A percentile compares a stretch with the other conserved stretches of the same genome.
Conservation (phyloP, 345 rosid species). For the Dimocarpus longan region DNA sequence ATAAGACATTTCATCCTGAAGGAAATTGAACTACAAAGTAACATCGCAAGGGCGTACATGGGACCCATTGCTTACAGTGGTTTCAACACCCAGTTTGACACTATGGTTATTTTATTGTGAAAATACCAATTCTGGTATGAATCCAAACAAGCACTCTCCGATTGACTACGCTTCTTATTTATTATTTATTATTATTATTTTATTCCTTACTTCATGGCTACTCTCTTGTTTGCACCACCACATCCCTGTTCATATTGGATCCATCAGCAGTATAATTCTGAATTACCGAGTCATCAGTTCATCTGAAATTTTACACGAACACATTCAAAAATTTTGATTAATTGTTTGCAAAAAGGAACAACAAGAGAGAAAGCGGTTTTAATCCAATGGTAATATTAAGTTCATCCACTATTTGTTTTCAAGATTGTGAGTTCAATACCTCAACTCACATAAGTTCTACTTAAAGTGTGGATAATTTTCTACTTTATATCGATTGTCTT, state of each 20-base stretch:
- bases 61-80: background rate
- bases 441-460: no score
- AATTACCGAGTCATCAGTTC: background rate
- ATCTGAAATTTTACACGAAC: background rate
- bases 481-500: no score
- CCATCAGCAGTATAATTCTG: background rate
- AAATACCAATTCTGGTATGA: background rate
- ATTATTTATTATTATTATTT: background rate
- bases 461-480: no score
- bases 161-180: background rate
- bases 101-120: background rate
- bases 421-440: no score
- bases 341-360: no score
- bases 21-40: background rate
- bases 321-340: no score
- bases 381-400: no score
- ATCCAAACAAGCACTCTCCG: background rate
- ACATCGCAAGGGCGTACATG: background rate
- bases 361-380: background rate
- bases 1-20: background rate
- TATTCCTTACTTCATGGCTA: conserved; percentile 14
- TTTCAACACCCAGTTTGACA: background rate
- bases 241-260: background rate
- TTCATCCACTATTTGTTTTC: no score
- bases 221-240: background rate